Evolutionary conservation across 768 basidiomycete species (phyloP), one percentile per base, ranked within the genome.

Genomic region (Agaricus sinodeliciosus): DNA sequence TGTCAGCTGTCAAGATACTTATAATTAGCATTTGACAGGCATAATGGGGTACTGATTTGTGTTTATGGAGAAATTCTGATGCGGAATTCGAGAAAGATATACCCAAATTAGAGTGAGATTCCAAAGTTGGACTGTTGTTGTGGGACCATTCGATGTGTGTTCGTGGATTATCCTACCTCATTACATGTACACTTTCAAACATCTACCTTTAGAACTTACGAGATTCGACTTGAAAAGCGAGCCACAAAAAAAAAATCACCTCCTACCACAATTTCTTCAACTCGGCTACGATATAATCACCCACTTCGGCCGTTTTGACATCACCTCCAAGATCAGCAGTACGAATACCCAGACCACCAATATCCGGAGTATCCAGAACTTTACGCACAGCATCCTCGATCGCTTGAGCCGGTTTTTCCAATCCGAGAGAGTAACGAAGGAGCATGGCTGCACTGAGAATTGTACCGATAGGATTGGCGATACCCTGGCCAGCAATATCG

Each of bases 401-500:
- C 18, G 87, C 82, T 51, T 77, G 77, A 5, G 96, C 96, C 61
- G 90, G 85, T 58, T 76, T 80, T 56, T 92, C 89, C 51, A 93
- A 76, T 22, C 91, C 91, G 27, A 99, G 84, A 25, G 95, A 98
- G 70, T 98, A 99, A 41, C 94, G 83, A 48, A 96, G 76, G 55
- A 96, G 84, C 84, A 96, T 82, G 12, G 94, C 94, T 15, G 87
- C 88, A 49, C 91, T 94, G 54, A 96, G 86, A 65, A 96, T 95
- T 13, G 94, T 94, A 48, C 94, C 94, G 61, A 96, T 82, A 34
- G 94, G 94, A 66, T 96, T 96, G 59, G 94, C 94, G 61, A 94
- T 91, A 15, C 89, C 88, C 67, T 89, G 75, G 1, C 91, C 92
- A n/a, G 94, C 90, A 57, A 96, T 96, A 63, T 95, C 94, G 48